Base-by-base conservation (phyloP, 1,284 basidiomycete species). In the Rhodofomes roseus region DNA sequence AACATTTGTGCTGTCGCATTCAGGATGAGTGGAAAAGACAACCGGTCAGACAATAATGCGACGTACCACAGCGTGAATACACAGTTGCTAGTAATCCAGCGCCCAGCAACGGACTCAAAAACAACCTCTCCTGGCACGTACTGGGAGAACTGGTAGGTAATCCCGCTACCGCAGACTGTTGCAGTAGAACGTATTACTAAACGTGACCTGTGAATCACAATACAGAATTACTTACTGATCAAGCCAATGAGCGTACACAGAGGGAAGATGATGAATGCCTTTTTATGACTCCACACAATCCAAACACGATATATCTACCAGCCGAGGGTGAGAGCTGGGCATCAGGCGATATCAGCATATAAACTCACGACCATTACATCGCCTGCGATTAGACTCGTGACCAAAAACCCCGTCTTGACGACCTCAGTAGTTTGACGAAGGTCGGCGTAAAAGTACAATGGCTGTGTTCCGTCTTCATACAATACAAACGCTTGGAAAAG, bases 51-150 rank as follows among this genome's bases (percentile, higher is more conserved):
- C 11, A 34, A 34, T 34, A 11, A 34, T 34, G 5, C 31, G 22
- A 20, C 54, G 20, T 31, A 50, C 55, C 44, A 50, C 8, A 56
- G 31, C 16, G 55, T 56, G 55, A 56, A 56, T 4, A 27, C 44
- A 18, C 9, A 43, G 20, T 20, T 22, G 9, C 18, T 20, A 76
- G 56, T 4, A 71, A 66, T n/a, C 71, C 74, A 61, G 76, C 74
- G 29, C 77, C 61, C 0, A 73, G 71, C 8, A 76, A 75, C 1
- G 59, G 66, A 1, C 11, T 59, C 62, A 74, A 77, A 8, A 70
- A 73, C 2, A 63, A 8, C 22, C 14, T 43, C 41, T 9, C n/a
- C n/a, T n/a, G n/a, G n/a, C 41, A 20, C n/a, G 4, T 20, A 20
- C 20, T 43, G 41, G 2, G 18, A 20, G 14, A 43, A 43, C 9